These are phyloP conservation scores for Babesia microti DNA, from an alignment of 169 alveolate genomes.

Conservation along the genomic window DNA sequence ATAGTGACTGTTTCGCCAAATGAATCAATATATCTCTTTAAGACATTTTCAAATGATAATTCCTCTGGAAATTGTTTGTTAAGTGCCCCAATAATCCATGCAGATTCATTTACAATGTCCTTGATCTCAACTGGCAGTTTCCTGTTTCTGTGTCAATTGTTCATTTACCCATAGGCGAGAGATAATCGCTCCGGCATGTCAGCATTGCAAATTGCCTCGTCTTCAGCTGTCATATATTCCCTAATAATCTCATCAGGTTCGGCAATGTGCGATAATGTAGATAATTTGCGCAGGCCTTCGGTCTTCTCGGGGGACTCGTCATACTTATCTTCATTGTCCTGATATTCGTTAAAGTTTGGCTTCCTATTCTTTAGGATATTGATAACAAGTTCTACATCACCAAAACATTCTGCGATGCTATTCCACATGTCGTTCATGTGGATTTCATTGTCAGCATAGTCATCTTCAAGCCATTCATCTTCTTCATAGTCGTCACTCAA, in stretches of 20 bases:
- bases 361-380: constrained; percentile 37
- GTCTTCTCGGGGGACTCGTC: constrained; percentile 14
- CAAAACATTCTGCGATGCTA: constrained; percentile 44
- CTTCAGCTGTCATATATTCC: constrained; percentile 51
- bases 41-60: constrained; percentile 40
- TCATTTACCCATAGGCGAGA: constrained; percentile 11
- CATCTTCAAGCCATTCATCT: constrained; percentile 42
- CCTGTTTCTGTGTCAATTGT: constrained; percentile 32
- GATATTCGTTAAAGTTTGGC: not conserved
- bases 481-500: constrained; percentile 10
- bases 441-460: constrained; percentile 13
- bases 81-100: constrained; percentile 49
- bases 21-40: constrained; percentile 24
- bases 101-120: constrained; percentile 40
- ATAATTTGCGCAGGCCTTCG: constrained; percentile 2
- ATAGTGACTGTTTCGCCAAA: constrained; percentile 46
- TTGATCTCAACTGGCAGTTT: constrained; percentile 20
- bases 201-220: constrained; percentile 38
- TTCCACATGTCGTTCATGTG: constrained; percentile 38
- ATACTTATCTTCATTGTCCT: constrained; percentile 11
- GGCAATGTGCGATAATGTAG: constrained; percentile 16
- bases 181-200: constrained; percentile 59
- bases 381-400: constrained; percentile 30
- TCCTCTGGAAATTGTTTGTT: constrained; percentile 48
- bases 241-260: constrained; percentile 57